Evolutionary conservation across 108 stramenopile species (phyloP), one percentile per base, ranked within the genome.

Genomic region (Epithemia pelagica): DNA sequence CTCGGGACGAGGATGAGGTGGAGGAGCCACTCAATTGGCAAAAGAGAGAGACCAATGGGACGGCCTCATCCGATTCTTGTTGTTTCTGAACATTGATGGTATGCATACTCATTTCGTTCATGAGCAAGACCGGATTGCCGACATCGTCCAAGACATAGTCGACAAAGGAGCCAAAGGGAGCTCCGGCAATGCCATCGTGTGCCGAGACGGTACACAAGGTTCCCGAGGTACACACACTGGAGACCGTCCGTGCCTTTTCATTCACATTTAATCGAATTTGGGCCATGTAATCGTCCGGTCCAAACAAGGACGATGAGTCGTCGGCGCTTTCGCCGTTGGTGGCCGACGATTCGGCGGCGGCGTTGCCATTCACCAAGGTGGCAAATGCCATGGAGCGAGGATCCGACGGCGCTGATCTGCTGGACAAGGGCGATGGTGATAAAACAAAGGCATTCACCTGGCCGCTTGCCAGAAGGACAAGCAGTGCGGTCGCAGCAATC

Each of bases 71-170:
- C 62, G 27, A 30, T 65, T 31, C 31, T 52, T 30, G 19, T 57
- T 71, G 67, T 30, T 66, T 66, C 59, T 80, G 73, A 60, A 98
- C 91, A 72, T 97, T 97, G 54, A 91, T 78, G 7, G 96, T 96
- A 81, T 99, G 96, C 91, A 96, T 92, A 30, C 85, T 84, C 80
- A 91, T 88, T 61, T 95, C 93, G 61, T 94, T 90, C 78, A 99
- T 94, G 56, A 99, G 80, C n/a, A 97, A 77, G 30, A 96, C 91
- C 21, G 96, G 98, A 75, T 87, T 82, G 52, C 95, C 98, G 30
- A 78, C 30, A 57, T 90, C 94, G 73, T 97, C 98, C 24, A 99
- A 74, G 7, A 99, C 94, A 72, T 97, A 99, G 76, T 99, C 98
- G 32, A 96, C 96, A 71, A 91, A 94, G 54, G 91, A 91, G 27